These are phyloP conservation scores for Lactuca saligna DNA, from an alignment of 129 eudicot species.

Conservation along the genomic window DNA sequence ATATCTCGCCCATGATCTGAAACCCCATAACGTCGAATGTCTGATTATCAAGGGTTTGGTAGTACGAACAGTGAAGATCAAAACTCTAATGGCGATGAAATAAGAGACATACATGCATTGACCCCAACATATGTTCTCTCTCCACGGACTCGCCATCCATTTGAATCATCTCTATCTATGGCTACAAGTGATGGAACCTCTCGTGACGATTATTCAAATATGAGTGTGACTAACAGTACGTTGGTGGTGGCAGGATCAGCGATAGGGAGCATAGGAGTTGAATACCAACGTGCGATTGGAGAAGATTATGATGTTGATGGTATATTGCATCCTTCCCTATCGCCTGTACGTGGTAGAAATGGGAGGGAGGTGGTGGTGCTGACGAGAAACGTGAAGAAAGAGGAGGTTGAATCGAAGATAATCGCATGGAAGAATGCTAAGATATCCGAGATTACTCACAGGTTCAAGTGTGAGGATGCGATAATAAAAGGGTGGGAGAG, in stretches of 20 bases:
- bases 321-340: conserved; percentile 24
- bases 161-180: conserved; percentile 24
- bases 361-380: conserved; percentile 37
- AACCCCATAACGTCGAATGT: conserved; percentile 5
- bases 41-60: conserved; percentile 19
- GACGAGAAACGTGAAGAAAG: conserved; percentile 63
- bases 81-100: conserved; percentile 22
- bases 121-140: conserved; percentile 25
- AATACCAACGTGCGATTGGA: conserved; percentile 38
- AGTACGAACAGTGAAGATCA: conserved; percentile 9
- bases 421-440: conserved; percentile 82
- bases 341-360: conserved; percentile 18
- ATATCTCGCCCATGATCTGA: not conserved
- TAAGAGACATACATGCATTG: conserved; percentile 36
- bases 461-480: conserved; percentile 81
- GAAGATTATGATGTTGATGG: conserved; percentile 32
- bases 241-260: conserved; percentile 45
- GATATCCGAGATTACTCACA: conserved; percentile 64
- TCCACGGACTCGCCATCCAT: conserved; percentile 6
- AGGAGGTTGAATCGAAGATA: conserved; percentile 80
- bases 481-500: conserved; percentile 70
- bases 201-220: conserved; percentile 54
- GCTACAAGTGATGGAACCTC: conserved; percentile 24
- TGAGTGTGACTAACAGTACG: conserved; percentile 46
- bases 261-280: conserved; percentile 29